A percentile compares a stretch with the other conserved stretches of the same genome.
These are phyloP conservation scores for Leishmania mexicana DNA, from an alignment of 208 protist genomes.

Conservation along the genomic window DNA sequence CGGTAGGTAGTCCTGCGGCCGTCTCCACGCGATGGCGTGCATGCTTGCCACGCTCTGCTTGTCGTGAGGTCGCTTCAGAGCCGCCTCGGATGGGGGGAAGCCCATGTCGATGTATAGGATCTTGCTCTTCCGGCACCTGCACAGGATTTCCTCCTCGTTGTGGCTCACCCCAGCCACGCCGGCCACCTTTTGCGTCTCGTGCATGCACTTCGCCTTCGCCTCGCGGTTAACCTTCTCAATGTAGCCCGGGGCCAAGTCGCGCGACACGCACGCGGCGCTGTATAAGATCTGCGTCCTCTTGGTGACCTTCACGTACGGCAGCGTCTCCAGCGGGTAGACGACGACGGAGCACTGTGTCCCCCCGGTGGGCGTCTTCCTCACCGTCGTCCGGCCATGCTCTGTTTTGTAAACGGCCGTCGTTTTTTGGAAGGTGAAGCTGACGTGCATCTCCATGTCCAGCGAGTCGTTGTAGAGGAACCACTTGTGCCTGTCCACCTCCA, in stretches of 20 bases:
- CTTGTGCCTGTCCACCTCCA: slow-evolving; percentile 36
- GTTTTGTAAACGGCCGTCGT: slow-evolving; percentile 17
- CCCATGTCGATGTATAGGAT: slow-evolving; percentile 54
- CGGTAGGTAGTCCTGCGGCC: slow-evolving; percentile 58
- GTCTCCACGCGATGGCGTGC: slow-evolving; percentile 48
- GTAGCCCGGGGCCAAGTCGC: slow-evolving; percentile 23
- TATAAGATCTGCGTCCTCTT: slow-evolving; percentile 38
- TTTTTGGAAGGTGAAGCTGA: slow-evolving; percentile 52
- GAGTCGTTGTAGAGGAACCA: slow-evolving; percentile 82
- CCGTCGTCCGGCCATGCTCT: slow-evolving; percentile 28
- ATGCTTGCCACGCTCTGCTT: slow-evolving; percentile 30
- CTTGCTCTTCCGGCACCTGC: slow-evolving; percentile 46
- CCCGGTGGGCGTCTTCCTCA: slow-evolving; percentile 14
- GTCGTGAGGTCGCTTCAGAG: slow-evolving; percentile 36
- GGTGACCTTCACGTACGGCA: slow-evolving; percentile 31
- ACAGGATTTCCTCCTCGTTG: slow-evolving; percentile 38
- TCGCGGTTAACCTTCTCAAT: slow-evolving; percentile 34
- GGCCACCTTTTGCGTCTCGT: slow-evolving; percentile 22
- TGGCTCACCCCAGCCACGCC: slow-evolving; percentile 21
- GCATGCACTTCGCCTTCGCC: slow-evolving; percentile 24
- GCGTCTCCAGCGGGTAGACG: slow-evolving; percentile 65
- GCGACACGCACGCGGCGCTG: slow-evolving; percentile 13
- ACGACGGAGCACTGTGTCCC: slow-evolving; percentile 28
- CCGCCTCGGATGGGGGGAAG: slow-evolving; percentile 43
- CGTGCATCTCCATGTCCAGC: slow-evolving; percentile 57